phyloP scores from a whole-genome alignment of 1,284 basidiomycete genomes.

The Naganishia sp. region DNA sequence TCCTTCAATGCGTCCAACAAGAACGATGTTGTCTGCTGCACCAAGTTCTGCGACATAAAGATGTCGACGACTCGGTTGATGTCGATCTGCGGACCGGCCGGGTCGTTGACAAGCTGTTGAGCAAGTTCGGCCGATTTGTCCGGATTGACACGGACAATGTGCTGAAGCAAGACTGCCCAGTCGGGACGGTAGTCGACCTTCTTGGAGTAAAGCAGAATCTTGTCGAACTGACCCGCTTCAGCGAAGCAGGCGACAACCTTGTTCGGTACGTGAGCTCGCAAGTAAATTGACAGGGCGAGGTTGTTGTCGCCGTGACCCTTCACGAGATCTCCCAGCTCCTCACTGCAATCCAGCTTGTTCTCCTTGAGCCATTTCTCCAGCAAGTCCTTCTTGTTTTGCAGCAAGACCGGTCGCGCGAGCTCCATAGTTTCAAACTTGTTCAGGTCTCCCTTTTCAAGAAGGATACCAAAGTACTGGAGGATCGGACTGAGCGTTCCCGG shows the following conservation, averaged over 20 bases:
- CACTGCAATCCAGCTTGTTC: constrained; percentile 98
- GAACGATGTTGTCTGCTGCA: constrained; percentile 98
- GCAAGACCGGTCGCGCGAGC: constrained; percentile 90
- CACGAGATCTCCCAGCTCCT: constrained; percentile 98
- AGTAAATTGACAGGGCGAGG: constrained; percentile 96
- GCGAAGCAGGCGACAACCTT: constrained; percentile 99
- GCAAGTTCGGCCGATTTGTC: constrained; percentile 99
- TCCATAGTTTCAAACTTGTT: constrained; percentile 97
- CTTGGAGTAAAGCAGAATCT: constrained; percentile 97
- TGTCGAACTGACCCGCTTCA: constrained; percentile 97
- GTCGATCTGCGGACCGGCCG: constrained; percentile 88
- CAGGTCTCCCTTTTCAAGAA: constrained; percentile 95
- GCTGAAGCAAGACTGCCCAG: constrained; percentile 92
- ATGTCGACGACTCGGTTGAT: constrained; percentile 96
- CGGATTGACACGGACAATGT: constrained; percentile 93
- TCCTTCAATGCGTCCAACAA: constrained; percentile 98
- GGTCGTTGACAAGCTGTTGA: constrained; percentile 90
- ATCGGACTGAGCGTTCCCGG: constrained; percentile 94
- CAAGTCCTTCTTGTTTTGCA: constrained; percentile 95
- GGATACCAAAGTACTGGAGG: constrained; percentile 96
- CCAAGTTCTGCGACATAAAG: constrained; percentile 99
- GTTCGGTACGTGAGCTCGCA: constrained; percentile 96
- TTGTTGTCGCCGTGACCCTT: constrained; percentile 89
- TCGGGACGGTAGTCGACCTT: constrained; percentile 95
- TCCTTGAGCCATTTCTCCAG: constrained; percentile 99